Evolutionary conservation across 2,329 filamentous ascomycete genomes (phyloP).

Genomic region (Sclerotinia spermophila): DNA sequence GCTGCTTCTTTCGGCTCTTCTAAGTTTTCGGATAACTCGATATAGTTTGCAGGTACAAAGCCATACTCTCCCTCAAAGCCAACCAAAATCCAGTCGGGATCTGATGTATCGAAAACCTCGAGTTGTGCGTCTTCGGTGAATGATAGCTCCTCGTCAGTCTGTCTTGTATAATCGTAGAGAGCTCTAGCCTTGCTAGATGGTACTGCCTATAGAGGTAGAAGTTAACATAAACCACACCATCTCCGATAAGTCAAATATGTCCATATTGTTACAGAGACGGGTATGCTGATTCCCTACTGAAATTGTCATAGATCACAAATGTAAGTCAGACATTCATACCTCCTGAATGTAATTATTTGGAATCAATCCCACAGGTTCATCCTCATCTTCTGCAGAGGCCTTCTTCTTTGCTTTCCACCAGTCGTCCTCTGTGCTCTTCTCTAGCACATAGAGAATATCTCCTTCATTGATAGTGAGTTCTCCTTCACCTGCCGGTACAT

Average conservation of each 20-base stretch:
- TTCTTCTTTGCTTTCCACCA: constrained; percentile 67
- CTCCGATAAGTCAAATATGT: not conserved
- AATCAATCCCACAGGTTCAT: constrained; percentile 48
- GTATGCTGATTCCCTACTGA: not conserved
- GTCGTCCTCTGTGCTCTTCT: constrained; percentile 66
- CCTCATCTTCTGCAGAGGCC: constrained; percentile 40
- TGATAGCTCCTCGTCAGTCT: constrained; percentile 96
- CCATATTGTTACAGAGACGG: not conserved
- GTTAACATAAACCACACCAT: constrained; percentile 20
- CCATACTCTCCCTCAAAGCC: constrained; percentile 82
- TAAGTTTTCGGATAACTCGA: constrained; percentile 59
- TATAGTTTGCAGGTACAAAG: constrained; percentile 95
- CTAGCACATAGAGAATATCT: constrained; percentile 79
- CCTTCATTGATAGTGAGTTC: constrained; percentile 84
- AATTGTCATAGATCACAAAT: not conserved
- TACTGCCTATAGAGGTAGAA: constrained; percentile 50
- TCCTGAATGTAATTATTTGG: constrained; percentile 95
- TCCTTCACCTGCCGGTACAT: constrained; percentile 78
- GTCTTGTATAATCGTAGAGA: constrained; percentile 96
- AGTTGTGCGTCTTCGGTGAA: constrained; percentile 85
- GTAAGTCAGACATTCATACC: constrained; percentile 52
- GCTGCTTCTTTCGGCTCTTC: constrained; percentile 35
- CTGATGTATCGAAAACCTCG: constrained; percentile 81
- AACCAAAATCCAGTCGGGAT: constrained; percentile 95
- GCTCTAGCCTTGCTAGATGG: constrained; percentile 72